Evolutionary conservation across 78 protist species (phyloP).

Genomic region (Chrysochromulina parva): DNA sequence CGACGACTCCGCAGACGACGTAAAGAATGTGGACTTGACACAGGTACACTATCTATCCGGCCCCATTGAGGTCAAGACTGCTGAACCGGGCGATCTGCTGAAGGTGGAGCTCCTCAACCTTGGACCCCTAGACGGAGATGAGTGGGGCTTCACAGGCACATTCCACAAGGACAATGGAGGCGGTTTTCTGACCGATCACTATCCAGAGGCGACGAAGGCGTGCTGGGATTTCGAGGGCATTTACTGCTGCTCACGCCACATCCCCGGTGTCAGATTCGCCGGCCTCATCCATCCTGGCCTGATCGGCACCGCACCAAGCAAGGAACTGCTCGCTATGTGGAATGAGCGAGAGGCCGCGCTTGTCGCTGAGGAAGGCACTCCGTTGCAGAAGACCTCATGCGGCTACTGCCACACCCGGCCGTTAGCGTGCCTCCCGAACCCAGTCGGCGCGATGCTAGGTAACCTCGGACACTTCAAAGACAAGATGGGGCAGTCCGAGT

Average conservation of each 20-base stretch:
- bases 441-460: not conserved
- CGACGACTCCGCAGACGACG: slow-evolving; percentile 28
- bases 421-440: not conserved
- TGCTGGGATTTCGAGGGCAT: slow-evolving; percentile 32
- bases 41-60: slow-evolving; percentile 22
- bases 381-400: not conserved
- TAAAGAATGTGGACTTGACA: slow-evolving; percentile 16
- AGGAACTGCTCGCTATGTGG: slow-evolving; percentile 24
- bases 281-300: slow-evolving; percentile 34
- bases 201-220: slow-evolving; percentile 19
- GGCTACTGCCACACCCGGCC: slow-evolving; percentile 3
- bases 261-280: slow-evolving; percentile 24
- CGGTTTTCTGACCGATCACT: slow-evolving; percentile 17
- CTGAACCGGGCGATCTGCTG: slow-evolving; percentile 21
- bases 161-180: slow-evolving; percentile 31
- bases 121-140: slow-evolving; percentile 20
- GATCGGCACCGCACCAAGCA: slow-evolving; percentile 32
- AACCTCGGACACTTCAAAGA: not conserved
- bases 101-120: slow-evolving; percentile 14
- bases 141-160: slow-evolving; percentile 38
- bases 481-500: not conserved
- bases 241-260: slow-evolving; percentile 23
- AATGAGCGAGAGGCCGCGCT: slow-evolving; percentile 15
- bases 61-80: not conserved
- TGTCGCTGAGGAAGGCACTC: not conserved